A percentile compares a stretch with the other conserved stretches of the same genome.
Evolutionary conservation across 441 rosid genomes (phyloP).

Genomic region (Erodium trifolium): DNA sequence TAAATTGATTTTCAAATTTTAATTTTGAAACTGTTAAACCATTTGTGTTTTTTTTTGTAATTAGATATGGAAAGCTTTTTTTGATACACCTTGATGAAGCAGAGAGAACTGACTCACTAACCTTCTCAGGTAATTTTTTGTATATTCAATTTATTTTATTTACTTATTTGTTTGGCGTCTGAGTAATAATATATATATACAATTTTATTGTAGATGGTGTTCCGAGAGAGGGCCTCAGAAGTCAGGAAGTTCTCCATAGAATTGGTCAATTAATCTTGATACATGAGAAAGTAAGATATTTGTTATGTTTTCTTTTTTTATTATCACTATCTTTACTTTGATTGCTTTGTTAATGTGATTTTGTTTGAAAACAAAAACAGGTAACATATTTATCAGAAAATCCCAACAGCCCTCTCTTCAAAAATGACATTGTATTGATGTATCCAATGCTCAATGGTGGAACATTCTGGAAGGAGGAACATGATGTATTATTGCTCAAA

Average conservation of each 20-base stretch:
- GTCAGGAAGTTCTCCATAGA: conserved; percentile 78
- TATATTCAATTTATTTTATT: neutral
- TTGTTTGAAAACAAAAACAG: conserved; percentile 24
- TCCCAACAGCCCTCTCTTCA: conserved; percentile 45
- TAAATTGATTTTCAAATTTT: too few relatives aligned
- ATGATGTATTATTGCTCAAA: conserved; percentile 59
- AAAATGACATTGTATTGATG: conserved; percentile 55
- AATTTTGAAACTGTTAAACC: too few relatives aligned
- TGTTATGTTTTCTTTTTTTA: neutral
- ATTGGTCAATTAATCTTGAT: conserved; percentile 55
- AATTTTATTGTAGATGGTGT: conserved; percentile 72
- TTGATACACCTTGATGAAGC: conserved; percentile 68
- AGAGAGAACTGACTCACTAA: conserved; percentile 43
- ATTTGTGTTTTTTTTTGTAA: neutral
- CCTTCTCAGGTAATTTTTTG: conserved; percentile 53
- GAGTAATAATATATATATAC: neutral
- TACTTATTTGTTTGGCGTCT: conserved; percentile 13
- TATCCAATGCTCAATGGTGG: conserved; percentile 82
- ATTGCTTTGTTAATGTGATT: neutral
- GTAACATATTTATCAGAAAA: conserved; percentile 48
- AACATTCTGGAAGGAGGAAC: conserved; percentile 85
- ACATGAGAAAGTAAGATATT: conserved; percentile 59
- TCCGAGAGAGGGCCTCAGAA: conserved; percentile 96
- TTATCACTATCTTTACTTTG: neutral
- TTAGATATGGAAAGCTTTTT: conserved; percentile 74